Conservation (phyloP, 2,329 filamentous ascomycete genomes). For the Calonectria multiphialidica region DNA sequence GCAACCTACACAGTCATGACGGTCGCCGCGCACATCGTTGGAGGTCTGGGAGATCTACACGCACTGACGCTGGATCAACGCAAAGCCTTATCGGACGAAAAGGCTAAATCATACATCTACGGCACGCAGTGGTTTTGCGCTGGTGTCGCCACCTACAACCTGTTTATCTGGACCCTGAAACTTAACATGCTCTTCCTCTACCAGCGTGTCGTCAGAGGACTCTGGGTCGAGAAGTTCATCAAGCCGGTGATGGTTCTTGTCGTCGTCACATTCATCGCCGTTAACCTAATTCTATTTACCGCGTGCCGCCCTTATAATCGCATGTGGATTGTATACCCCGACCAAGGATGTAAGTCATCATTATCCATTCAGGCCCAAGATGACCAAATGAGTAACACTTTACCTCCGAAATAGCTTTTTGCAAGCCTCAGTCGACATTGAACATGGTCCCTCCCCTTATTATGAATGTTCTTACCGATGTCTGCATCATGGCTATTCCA, state of each 20-base stretch:
- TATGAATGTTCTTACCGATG: conserved; percentile 48
- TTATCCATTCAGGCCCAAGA: not conserved
- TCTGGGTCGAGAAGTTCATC: conserved; percentile 51
- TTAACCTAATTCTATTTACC: conserved; percentile 40
- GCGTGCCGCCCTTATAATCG: conserved; percentile 49
- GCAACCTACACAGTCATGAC: conserved; percentile 29
- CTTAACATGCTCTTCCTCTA: conserved; percentile 55
- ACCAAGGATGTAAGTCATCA: conserved; percentile 49
- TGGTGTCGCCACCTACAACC: conserved; percentile 29
- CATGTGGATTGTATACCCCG: conserved; percentile 50
- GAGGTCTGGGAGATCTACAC: conserved; percentile 25
- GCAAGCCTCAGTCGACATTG: conserved; percentile 45
- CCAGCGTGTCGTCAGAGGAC: conserved; percentile 47
- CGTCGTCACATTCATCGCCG: conserved; percentile 37
- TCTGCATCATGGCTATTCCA: conserved; percentile 49
- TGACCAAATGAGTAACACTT: not conserved
- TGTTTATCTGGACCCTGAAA: conserved; percentile 51
- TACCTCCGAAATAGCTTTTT: conserved; percentile 27
- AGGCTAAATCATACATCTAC: conserved; percentile 23
- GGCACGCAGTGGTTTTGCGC: conserved; percentile 35
- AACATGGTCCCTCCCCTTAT: conserved; percentile 47
- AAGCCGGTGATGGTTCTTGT: conserved; percentile 48
- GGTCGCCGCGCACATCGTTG: conserved; percentile 31
- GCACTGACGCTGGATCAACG: conserved; percentile 22
- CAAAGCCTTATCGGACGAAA: conserved; percentile 4